phyloP scores from a whole-genome alignment of 768 basidiomycete genomes.

The Coprinopsis marcescibilis region DNA sequence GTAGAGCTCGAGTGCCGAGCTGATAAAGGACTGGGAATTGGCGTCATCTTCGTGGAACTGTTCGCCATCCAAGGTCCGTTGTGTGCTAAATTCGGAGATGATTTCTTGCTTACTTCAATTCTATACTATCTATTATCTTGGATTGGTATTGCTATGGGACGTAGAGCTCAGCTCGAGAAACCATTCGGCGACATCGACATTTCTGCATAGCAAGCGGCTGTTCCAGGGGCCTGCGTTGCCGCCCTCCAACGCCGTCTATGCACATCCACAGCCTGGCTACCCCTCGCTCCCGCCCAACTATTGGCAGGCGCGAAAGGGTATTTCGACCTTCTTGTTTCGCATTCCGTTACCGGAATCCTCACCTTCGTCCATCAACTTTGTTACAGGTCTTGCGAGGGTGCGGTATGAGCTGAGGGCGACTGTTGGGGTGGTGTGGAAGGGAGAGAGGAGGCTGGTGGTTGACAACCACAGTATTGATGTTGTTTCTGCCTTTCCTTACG shows the following conservation, averaged over 20 bases:
- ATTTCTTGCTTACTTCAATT: not conserved
- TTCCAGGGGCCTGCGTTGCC: slow-evolving; percentile 82
- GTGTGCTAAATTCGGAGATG: slow-evolving; percentile 6
- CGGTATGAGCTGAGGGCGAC: slow-evolving; percentile 71
- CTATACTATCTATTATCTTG: slow-evolving; percentile 5
- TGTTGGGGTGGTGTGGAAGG: slow-evolving; percentile 71
- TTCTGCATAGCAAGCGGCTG: slow-evolving; percentile 60
- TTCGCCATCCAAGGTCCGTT: slow-evolving; percentile 63
- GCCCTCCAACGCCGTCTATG: slow-evolving; percentile 77
- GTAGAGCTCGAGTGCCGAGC: slow-evolving; percentile 77
- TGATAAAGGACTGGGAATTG: slow-evolving; percentile 68
- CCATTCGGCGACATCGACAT: slow-evolving; percentile 75
- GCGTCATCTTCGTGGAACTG: slow-evolving; percentile 72
- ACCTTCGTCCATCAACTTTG: slow-evolving; percentile 69
- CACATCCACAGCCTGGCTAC: slow-evolving; percentile 52
- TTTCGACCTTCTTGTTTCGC: slow-evolving; percentile 76
- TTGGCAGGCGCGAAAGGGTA: slow-evolving; percentile 68
- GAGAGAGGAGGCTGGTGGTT: slow-evolving; percentile 62
- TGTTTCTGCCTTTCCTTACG: slow-evolving; percentile 45
- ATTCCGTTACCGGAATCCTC: slow-evolving; percentile 63
- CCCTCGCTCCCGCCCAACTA: slow-evolving; percentile 59
- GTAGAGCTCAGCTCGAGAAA: slow-evolving; percentile 72
- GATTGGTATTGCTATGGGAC: no score
- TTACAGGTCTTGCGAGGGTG: slow-evolving; percentile 59
- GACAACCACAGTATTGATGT: slow-evolving; percentile 58